phyloP scores from a whole-genome alignment of 1,139 yeast species.

The Arxiozyma telluris region DNA sequence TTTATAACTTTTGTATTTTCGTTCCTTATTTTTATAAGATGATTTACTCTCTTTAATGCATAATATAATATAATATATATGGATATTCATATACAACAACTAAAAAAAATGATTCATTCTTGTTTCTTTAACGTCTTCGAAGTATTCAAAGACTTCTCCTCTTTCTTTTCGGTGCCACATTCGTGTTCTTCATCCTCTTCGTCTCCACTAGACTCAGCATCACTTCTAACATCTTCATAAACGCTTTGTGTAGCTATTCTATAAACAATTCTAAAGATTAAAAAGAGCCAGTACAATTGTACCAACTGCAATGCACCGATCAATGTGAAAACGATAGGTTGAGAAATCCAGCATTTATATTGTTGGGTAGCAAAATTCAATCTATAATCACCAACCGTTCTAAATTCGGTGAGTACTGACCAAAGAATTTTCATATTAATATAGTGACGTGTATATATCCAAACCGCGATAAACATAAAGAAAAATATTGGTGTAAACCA shows the following conservation, averaged over 20 bases:
- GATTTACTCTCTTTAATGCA: neutral
- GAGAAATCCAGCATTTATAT: slow-evolving; percentile 93
- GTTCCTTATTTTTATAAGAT: neutral
- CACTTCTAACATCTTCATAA: slow-evolving; percentile 81
- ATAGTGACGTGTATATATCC: slow-evolving; percentile 88
- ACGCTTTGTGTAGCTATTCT: slow-evolving; percentile 49
- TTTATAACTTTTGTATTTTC: too few species aligned
- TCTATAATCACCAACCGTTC: slow-evolving; percentile 70
- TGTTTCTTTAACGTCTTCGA: neutral
- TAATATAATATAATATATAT: too few species aligned
- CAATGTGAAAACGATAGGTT: slow-evolving; percentile 73
- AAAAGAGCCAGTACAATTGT: slow-evolving; percentile 77
- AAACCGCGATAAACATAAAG: slow-evolving; percentile 55
- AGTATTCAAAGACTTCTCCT: neutral
- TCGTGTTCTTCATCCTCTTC: slow-evolving; percentile 2
- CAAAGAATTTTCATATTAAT: slow-evolving; percentile 70
- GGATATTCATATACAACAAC: slow-evolving; percentile 5
- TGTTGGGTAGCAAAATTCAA: slow-evolving; percentile 85
- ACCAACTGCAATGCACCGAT: slow-evolving; percentile 76
- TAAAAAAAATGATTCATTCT: neutral
- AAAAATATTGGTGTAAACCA: slow-evolving; percentile 56
- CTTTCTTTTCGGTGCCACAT: neutral
- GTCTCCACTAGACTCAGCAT: slow-evolving; percentile 47
- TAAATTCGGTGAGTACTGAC: slow-evolving; percentile 82
- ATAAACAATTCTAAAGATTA: slow-evolving; percentile 68